These are phyloP conservation scores for Dichomitus squalens DNA, from an alignment of 1,284 basidiomycete species.

Conservation along the genomic window DNA sequence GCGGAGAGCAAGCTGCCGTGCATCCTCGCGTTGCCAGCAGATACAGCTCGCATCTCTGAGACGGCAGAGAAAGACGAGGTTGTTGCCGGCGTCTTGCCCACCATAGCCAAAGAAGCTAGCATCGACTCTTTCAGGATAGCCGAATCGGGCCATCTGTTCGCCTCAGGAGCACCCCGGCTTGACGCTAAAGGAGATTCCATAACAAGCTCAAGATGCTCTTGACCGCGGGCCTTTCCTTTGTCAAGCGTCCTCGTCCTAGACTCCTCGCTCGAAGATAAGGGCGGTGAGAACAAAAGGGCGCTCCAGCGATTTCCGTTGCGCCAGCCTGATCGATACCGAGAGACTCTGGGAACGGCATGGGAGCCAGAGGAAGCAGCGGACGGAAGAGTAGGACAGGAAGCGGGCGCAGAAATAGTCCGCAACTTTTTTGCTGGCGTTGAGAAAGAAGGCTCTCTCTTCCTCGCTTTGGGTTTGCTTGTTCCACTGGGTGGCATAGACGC, in stretches of 20 bases:
- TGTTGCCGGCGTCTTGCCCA: not conserved
- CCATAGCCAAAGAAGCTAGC: not conserved
- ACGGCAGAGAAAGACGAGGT: not conserved
- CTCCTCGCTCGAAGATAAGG: not conserved
- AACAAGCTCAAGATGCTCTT: not conserved
- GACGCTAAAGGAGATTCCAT: too few relatives aligned
- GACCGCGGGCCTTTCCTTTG: not conserved
- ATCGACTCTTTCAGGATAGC: not conserved
- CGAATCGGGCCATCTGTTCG: not conserved
- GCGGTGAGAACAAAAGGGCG: not conserved
- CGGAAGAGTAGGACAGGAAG: not conserved
- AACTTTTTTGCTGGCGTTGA: not conserved
- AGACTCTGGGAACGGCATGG: not conserved
- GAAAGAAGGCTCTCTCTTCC: not conserved
- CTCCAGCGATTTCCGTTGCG: not conserved
- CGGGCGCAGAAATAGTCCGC: not conserved
- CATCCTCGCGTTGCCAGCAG: not conserved
- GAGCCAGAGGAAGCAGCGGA: not conserved
- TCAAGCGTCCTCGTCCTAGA: not conserved
- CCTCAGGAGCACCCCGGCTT: not conserved
- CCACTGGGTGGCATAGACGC: not conserved
- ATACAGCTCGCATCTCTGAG: not conserved
- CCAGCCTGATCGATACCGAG: not conserved
- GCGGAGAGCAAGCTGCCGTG: conserved; percentile 1
- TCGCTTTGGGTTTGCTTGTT: not conserved